Evolutionary conservation across 2,329 filamentous ascomycete genomes (phyloP).

Genomic region (Microdochium trichocladiopsis): DNA sequence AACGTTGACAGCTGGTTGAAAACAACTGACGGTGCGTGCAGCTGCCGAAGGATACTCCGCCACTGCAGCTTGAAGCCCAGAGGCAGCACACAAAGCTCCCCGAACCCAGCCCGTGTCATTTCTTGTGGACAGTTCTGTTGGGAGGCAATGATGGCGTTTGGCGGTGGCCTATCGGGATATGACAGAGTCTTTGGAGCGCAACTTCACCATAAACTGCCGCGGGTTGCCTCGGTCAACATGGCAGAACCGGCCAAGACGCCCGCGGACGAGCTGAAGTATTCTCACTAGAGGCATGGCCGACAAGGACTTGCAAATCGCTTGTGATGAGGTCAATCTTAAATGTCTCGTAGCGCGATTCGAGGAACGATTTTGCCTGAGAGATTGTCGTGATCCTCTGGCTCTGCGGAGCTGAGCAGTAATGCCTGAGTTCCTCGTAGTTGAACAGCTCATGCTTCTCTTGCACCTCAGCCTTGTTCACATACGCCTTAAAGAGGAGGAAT

Average conservation of each 20-base stretch:
- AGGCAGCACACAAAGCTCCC: conserved; percentile 39
- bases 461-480: conserved; percentile 20
- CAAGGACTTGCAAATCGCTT: neutral
- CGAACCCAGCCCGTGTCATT: conserved; percentile 47
- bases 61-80: conserved; percentile 43
- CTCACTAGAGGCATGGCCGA: neutral
- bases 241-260: conserved; percentile 20
- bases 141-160: conserved; percentile 45
- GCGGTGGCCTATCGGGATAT: conserved; percentile 22
- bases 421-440: conserved; percentile 4
- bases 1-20: conserved; percentile 41
- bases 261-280: neutral
- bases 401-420: neutral
- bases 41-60: conserved; percentile 45
- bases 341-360: neutral
- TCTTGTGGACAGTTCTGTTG: conserved; percentile 38
- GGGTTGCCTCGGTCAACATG: conserved; percentile 22
- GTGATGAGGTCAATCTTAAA: neutral
- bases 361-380: neutral
- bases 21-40: conserved; percentile 38
- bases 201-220: neutral
- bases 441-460: conserved; percentile 16
- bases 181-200: conserved; percentile 18
- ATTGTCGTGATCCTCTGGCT: neutral
- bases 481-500: conserved; percentile 27